Conservation (phyloP, 495 filamentous ascomycete genomes). For the Venustampulla echinocandica region DNA sequence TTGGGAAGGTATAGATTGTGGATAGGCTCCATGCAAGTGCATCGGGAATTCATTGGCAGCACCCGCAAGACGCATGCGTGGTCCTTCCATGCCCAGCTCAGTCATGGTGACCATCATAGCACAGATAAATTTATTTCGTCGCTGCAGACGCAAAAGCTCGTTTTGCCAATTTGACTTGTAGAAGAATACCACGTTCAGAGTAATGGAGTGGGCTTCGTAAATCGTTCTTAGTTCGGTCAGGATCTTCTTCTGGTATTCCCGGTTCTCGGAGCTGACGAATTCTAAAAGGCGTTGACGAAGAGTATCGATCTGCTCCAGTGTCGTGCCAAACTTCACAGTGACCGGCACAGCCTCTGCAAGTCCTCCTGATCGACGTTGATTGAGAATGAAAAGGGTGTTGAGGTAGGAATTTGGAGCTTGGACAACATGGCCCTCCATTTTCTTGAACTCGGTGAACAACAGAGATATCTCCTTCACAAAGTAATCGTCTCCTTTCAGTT, state of each 20-base stretch:
- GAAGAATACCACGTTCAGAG: constrained; percentile 92
- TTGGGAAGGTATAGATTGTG: neutral
- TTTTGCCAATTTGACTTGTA: constrained; percentile 92
- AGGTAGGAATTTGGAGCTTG: constrained; percentile 93
- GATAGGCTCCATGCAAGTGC: constrained; percentile 26
- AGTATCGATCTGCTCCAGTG: constrained; percentile 74
- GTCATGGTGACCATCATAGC: constrained; percentile 80
- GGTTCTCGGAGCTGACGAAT: constrained; percentile 78
- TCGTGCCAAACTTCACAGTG: constrained; percentile 81
- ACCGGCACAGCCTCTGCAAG: constrained; percentile 83
- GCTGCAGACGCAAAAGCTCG: constrained; percentile 77
- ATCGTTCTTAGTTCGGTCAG: constrained; percentile 74
- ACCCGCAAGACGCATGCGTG: constrained; percentile 66
- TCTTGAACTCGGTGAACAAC: constrained; percentile 97
- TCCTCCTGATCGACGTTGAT: constrained; percentile 82
- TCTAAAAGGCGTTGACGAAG: constrained; percentile 77
- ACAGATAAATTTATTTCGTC: constrained; percentile 92
- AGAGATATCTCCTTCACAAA: constrained; percentile 91
- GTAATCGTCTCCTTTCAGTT: constrained; percentile 78
- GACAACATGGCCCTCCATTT: constrained; percentile 92
- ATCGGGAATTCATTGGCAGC: constrained; percentile 40
- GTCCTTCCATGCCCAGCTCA: constrained; percentile 83
- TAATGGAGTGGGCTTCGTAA: constrained; percentile 53
- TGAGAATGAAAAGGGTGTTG: constrained; percentile 89
- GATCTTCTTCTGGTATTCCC: constrained; percentile 85